These are phyloP conservation scores for Stevia rebaudiana DNA, from an alignment of 140 eudicot genomes.

Conservation along the genomic window DNA sequence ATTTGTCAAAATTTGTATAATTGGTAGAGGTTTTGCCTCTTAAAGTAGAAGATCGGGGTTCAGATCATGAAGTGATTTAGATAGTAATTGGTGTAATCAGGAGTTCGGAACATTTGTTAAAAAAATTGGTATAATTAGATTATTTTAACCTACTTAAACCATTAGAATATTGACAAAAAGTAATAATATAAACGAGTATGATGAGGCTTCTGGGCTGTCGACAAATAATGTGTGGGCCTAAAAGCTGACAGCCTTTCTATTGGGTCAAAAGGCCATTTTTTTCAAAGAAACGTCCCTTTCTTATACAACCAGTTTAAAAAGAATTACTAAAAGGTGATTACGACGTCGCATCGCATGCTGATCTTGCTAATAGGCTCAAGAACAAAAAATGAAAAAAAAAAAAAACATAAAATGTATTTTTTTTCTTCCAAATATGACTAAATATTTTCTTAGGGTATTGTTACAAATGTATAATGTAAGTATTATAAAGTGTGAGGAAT, in stretches of 20 bases:
- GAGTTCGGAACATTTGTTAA: no score
- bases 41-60: no score
- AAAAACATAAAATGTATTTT: neutral
- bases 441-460: no score
- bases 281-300: constrained; percentile 6
- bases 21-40: no score
- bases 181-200: neutral
- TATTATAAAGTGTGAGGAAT: no score
- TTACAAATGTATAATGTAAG: no score
- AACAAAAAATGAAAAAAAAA: neutral
- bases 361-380: neutral
- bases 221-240: constrained; percentile 23
- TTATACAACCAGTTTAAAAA: constrained; percentile 20
- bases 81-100: no score
- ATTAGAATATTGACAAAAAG: constrained; percentile 14
- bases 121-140: neutral
- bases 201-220: constrained; percentile 19
- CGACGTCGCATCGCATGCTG: constrained; percentile 21
- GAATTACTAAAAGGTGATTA: constrained; percentile 21
- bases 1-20: neutral
- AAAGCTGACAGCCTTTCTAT: constrained; percentile 27
- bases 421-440: no score
- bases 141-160: neutral
- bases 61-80: no score
- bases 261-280: constrained; percentile 24